These are phyloP conservation scores for Mrakia hoshinonis DNA, from an alignment of 768 basidiomycete genomes.

Conservation along the genomic window DNA sequence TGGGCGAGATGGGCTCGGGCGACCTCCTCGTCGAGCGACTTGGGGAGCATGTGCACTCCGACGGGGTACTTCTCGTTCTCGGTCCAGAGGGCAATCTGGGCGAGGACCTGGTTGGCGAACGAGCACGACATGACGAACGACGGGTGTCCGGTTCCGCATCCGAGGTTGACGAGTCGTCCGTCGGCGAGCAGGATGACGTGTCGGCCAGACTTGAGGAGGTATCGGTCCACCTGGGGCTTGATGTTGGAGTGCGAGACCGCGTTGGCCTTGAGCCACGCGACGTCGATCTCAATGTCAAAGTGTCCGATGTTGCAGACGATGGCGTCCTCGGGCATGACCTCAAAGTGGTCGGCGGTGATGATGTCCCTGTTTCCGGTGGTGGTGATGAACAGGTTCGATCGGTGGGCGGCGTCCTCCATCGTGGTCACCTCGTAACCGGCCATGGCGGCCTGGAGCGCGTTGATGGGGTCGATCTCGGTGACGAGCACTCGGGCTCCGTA, in stretches of 20 bases:
- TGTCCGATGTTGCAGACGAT: slow-evolving; percentile 78
- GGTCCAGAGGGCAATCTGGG: slow-evolving; percentile 97
- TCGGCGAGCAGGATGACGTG: slow-evolving; percentile 97
- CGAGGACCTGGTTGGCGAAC: slow-evolving; percentile 95
- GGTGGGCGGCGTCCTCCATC: slow-evolving; percentile 92
- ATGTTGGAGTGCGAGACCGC: slow-evolving; percentile 75
- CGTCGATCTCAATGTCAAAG: slow-evolving; percentile 66
- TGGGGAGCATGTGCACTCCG: slow-evolving; percentile 97
- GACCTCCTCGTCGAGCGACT: slow-evolving; percentile 96
- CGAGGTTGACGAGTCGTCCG: slow-evolving; percentile 89
- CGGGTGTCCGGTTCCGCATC: slow-evolving; percentile 96
- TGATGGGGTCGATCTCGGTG: slow-evolving; percentile 99
- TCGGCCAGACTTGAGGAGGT: slow-evolving; percentile 80
- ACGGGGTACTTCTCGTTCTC: slow-evolving; percentile 78
- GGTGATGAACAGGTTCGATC: slow-evolving; percentile 88
- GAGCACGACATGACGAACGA: slow-evolving; percentile 98
- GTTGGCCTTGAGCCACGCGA: slow-evolving; percentile 94
- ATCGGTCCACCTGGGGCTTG: slow-evolving; percentile 99
- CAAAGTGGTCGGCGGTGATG: slow-evolving; percentile 84
- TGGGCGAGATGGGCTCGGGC: slow-evolving; percentile 83
- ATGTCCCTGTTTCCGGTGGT: slow-evolving; percentile 99
- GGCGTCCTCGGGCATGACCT: slow-evolving; percentile 92
- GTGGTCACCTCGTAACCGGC: slow-evolving; percentile 97
- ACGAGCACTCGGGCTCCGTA: slow-evolving; percentile 93
- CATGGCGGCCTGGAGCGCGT: slow-evolving; percentile 99